phyloP scores from a whole-genome alignment of 1,284 basidiomycete genomes.

The Xerocomus minutiporus region DNA sequence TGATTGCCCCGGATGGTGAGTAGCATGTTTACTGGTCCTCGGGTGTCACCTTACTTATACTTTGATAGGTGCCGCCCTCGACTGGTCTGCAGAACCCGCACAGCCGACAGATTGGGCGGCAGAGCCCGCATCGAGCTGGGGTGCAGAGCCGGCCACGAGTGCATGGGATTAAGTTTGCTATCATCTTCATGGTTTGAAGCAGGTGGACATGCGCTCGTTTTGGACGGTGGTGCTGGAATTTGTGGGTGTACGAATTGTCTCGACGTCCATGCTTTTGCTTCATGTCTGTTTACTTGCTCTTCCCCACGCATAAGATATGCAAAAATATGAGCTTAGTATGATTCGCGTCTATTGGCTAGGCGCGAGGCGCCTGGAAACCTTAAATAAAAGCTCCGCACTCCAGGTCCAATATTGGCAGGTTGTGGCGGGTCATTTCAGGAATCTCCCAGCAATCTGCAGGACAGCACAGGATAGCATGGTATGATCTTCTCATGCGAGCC shows the following conservation, averaged over 20 bases:
- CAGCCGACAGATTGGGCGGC: constrained; percentile 79
- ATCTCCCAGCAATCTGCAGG: no score
- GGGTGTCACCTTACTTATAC: constrained; percentile 8
- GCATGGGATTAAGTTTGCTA: constrained; percentile 55
- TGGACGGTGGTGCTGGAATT: constrained; percentile 2
- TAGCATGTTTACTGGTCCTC: constrained; percentile 12
- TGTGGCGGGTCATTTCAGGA: no score
- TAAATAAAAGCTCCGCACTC: no score
- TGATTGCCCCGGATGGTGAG: constrained; percentile 64
- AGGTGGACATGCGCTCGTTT: background rate
- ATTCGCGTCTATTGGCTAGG: background rate
- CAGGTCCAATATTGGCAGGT: no score
- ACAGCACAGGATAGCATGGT: background rate
- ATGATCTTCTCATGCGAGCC: no score
- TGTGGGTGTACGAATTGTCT: constrained; percentile 14
- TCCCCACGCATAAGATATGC: constrained; percentile 15
- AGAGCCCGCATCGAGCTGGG: constrained; percentile 65
- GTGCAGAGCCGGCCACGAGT: constrained; percentile 39
- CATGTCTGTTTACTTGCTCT: constrained; percentile 7
- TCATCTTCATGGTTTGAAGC: constrained; percentile 5
- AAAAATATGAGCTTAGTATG: constrained; percentile 9
- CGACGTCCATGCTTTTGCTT: constrained; percentile 15
- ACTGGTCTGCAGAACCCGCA: constrained; percentile 76
- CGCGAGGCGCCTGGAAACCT: no score
- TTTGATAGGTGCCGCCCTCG: constrained; percentile 57